A percentile compares a stretch with the other conserved stretches of the same genome.
These are phyloP conservation scores for Elsinoe fawcettii DNA, from an alignment of 2,329 filamentous ascomycete species.

Conservation along the genomic window DNA sequence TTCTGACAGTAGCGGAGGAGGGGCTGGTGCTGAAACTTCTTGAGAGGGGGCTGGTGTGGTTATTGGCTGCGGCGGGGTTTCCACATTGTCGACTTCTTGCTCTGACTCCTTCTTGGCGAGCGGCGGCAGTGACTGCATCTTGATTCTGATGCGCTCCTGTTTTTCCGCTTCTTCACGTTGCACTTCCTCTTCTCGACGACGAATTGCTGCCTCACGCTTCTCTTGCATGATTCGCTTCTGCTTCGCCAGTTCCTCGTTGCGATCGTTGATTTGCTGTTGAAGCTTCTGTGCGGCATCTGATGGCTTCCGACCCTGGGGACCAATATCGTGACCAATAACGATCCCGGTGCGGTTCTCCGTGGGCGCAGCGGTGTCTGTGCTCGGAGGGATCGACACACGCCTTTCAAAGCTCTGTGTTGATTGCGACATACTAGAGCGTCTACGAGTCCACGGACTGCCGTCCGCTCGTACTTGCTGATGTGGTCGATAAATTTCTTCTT, in stretches of 20 bases:
- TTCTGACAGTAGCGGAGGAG: slow-evolving; percentile 22
- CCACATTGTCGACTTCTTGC: neutral
- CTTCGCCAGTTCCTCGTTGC: slow-evolving; percentile 16
- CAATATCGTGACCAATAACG: slow-evolving; percentile 27
- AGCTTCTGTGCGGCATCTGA: slow-evolving; percentile 54
- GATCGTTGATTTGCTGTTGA: slow-evolving; percentile 44
- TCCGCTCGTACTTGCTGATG: slow-evolving; percentile 72
- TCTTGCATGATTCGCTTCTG: slow-evolving; percentile 54
- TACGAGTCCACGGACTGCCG: slow-evolving; percentile 56
- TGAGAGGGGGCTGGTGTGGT: slow-evolving; percentile 42
- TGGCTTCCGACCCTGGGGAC: neutral
- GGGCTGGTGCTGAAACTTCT: slow-evolving; percentile 27
- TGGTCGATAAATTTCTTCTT: slow-evolving; percentile 72
- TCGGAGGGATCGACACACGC: slow-evolving; percentile 51
- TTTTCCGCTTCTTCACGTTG: slow-evolving; percentile 64
- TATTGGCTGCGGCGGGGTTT: slow-evolving; percentile 44
- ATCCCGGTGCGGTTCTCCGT: slow-evolving; percentile 28
- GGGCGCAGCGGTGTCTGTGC: slow-evolving; percentile 34
- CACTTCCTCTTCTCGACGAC: slow-evolving; percentile 57
- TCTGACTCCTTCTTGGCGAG: slow-evolving; percentile 16
- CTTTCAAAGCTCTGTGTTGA: slow-evolving; percentile 59
- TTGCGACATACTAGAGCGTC: slow-evolving; percentile 83
- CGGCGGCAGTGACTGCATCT: slow-evolving; percentile 56
- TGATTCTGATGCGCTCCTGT: slow-evolving; percentile 62
- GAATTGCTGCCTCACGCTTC: slow-evolving; percentile 61